phyloP scores from a whole-genome alignment of 257 asterid genomes.

The Leptodermis oblonga region DNA sequence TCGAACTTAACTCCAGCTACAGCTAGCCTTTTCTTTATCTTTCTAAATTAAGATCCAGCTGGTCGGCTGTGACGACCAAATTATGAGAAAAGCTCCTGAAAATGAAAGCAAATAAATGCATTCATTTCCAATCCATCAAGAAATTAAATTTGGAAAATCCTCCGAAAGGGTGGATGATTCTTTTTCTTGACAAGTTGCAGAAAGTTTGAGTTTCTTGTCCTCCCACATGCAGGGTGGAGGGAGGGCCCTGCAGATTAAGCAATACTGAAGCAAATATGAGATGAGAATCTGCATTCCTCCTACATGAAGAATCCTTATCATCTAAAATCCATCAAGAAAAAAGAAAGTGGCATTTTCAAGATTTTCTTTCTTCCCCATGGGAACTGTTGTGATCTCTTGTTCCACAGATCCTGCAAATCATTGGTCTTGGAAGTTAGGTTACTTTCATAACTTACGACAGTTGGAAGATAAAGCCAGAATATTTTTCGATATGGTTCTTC shows the following conservation, averaged over 20 bases:
- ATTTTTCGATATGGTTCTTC: not conserved
- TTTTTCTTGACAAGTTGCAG: conserved; percentile 18
- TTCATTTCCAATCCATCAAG: too few species aligned
- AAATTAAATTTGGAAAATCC: not conserved
- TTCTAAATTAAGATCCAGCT: conserved; percentile 4
- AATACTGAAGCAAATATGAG: conserved; percentile 27
- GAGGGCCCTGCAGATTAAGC: conserved; percentile 33
- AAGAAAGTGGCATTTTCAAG: conserved; percentile 10
- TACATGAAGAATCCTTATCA: conserved; percentile 36
- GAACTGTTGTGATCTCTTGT: conserved; percentile 7
- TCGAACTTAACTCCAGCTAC: too few species aligned
- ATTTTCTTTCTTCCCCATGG: not conserved
- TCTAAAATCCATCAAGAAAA: conserved; percentile 16
- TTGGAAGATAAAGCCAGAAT: conserved; percentile 17
- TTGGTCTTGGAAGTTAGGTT: conserved; percentile 16
- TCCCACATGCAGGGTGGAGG: conserved; percentile 32
- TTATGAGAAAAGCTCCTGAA: not conserved
- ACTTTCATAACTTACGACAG: not conserved
- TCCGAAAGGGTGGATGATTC: conserved; percentile 1
- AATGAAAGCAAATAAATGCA: conserved; percentile 7
- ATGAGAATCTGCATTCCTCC: conserved; percentile 28
- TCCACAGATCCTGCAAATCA: conserved; percentile 22
- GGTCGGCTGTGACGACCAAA: not conserved
- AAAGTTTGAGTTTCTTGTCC: not conserved
- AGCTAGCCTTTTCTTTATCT: not conserved